Percentiles rank a stretch among this genome's conserved stretches.
These are phyloP conservation scores for Hypsizygus marmoreus DNA, from an alignment of 768 basidiomycete species.

Conservation along the genomic window DNA sequence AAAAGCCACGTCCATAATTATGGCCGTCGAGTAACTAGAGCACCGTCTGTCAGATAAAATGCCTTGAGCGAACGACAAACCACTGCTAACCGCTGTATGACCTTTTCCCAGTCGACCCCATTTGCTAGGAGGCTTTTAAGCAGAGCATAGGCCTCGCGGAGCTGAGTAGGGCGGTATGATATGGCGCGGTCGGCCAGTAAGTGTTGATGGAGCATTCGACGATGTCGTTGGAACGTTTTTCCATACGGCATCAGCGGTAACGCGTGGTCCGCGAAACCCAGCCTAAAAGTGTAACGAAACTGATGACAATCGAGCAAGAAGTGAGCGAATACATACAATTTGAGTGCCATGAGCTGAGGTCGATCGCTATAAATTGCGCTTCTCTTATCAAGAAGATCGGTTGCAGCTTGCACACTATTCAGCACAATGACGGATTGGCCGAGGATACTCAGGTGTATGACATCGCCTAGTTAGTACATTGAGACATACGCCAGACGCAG, in stretches of 20 bases:
- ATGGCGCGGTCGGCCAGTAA: constrained; percentile 16
- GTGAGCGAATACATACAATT: constrained; percentile 13
- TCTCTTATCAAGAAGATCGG: constrained; percentile 44
- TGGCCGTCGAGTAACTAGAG: constrained; percentile 12
- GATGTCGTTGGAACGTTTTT: constrained; percentile 21
- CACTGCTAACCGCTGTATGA: constrained; percentile 1
- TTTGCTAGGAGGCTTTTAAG: constrained; percentile 26
- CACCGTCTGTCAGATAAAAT: neutral
- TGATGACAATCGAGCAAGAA: neutral
- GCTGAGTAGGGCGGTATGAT: constrained; percentile 20
- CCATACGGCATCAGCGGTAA: no score
- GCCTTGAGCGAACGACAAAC: neutral
- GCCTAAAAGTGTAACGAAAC: neutral
- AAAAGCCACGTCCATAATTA: constrained; percentile 29
- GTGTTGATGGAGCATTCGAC: constrained; percentile 25
- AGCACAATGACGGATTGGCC: constrained; percentile 27
- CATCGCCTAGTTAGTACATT: constrained; percentile 19
- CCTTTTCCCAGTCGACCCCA: constrained; percentile 17
- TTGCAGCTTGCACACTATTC: constrained; percentile 35
- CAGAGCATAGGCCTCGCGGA: constrained; percentile 28
- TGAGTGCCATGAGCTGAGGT: constrained; percentile 21
- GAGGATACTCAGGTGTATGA: constrained; percentile 20
- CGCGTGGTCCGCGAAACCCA: no score
- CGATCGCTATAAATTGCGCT: constrained; percentile 37
- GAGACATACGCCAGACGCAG: no score